phyloP scores from a whole-genome alignment of 1,284 basidiomycete species.

The Waitea zeae region DNA sequence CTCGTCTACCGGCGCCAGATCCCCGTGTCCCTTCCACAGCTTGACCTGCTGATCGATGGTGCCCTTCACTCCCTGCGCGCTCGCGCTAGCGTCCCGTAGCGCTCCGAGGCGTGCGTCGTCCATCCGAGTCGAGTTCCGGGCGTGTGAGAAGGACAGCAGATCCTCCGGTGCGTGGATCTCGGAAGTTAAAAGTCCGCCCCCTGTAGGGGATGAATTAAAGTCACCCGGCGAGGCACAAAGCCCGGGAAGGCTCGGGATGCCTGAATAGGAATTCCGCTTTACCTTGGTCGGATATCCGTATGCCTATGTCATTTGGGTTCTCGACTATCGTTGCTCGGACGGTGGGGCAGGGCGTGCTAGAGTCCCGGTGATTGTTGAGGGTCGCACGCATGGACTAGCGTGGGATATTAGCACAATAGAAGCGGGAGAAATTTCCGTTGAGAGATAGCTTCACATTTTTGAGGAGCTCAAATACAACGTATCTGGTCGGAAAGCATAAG shows the following conservation, averaged over 20 bases:
- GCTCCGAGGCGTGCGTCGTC: conserved; percentile 54
- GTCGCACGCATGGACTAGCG: conserved; percentile 55
- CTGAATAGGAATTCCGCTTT: too few relatives aligned
- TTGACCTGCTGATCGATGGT: conserved; percentile 62
- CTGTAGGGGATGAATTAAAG: conserved; percentile 18
- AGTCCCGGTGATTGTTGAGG: conserved; percentile 27
- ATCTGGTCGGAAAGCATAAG: conserved; percentile 34
- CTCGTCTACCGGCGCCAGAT: conserved; percentile 10
- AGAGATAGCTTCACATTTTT: conserved; percentile 48
- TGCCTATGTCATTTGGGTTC: conserved; percentile 50
- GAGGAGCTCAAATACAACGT: conserved; percentile 77
- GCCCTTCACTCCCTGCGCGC: conserved; percentile 44
- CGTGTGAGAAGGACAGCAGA: conserved; percentile 70
- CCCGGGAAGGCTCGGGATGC: neutral
- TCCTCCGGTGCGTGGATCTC: conserved; percentile 46
- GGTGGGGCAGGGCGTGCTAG: conserved; percentile 24
- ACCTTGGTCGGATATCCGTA: conserved; percentile 82
- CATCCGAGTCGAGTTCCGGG: conserved; percentile 54
- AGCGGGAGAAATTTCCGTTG: conserved; percentile 7
- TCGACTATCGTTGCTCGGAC: conserved; percentile 61
- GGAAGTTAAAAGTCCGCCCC: conserved; percentile 43
- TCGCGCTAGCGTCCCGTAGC: conserved; percentile 43
- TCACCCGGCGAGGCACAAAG: too few relatives aligned
- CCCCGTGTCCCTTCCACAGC: conserved; percentile 20
- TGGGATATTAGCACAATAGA: conserved; percentile 1